A percentile compares a stretch with the other conserved stretches of the same genome.
Evolutionary conservation across 768 basidiomycete genomes (phyloP).

Genomic region (Lactifluus echinatus): DNA sequence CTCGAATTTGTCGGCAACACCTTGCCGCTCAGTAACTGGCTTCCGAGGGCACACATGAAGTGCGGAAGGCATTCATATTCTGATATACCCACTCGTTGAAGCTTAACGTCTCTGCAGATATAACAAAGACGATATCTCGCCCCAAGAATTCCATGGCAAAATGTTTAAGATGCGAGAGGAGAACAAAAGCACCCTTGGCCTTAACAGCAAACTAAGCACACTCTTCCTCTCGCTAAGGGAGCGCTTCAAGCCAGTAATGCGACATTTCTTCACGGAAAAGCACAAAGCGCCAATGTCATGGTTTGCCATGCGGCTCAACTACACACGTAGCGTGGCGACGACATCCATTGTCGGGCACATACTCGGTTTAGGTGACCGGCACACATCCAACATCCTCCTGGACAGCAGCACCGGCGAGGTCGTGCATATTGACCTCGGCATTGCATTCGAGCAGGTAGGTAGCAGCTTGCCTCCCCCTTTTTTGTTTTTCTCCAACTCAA

Average conservation of each 20-base stretch:
- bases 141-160: conserved; percentile 25
- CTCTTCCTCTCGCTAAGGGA: conserved; percentile 26
- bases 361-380: conserved; percentile 88
- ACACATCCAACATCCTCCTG: conserved; percentile 85
- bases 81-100: not conserved
- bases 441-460: conserved; percentile 88
- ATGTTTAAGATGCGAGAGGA: conserved; percentile 30
- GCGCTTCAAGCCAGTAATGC: conserved; percentile 75
- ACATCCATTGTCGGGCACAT: conserved; percentile 92
- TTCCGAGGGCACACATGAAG: conserved; percentile 53
- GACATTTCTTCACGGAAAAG: conserved; percentile 88
- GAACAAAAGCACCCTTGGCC: conserved; percentile 22
- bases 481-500: not conserved
- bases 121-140: conserved; percentile 45
- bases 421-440: conserved; percentile 93
- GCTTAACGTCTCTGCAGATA: conserved; percentile 41
- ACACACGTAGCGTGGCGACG: conserved; percentile 87
- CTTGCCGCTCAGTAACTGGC: conserved; percentile 50
- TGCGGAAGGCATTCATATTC: conserved; percentile 27
- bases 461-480: not conserved
- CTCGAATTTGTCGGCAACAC: conserved; percentile 89
- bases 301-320: conserved; percentile 86
- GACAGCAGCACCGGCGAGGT: conserved; percentile 78
- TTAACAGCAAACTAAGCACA: conserved; percentile 25
- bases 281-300: conserved; percentile 85